These are phyloP conservation scores for Talaromyces sp. DNA, from an alignment of 2,329 filamentous ascomycete species.

Conservation along the genomic window DNA sequence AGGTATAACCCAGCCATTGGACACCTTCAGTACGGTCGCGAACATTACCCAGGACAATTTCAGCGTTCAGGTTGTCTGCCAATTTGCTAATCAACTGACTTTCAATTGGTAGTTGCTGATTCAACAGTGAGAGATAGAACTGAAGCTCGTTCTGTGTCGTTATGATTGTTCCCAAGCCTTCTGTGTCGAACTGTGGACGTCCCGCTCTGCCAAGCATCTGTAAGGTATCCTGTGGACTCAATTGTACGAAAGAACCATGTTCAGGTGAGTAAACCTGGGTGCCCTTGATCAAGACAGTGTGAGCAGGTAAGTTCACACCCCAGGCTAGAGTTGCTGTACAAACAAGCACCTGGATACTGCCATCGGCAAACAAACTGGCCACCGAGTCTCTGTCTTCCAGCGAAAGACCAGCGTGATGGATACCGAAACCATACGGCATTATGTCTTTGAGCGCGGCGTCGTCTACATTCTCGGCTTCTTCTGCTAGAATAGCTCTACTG, in stretches of 20 bases:
- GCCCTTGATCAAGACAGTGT: slow-evolving; percentile 98
- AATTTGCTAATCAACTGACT: slow-evolving; percentile 91
- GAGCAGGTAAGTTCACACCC: slow-evolving; percentile 97
- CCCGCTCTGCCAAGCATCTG: slow-evolving; percentile 98
- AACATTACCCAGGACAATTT: slow-evolving; percentile 91
- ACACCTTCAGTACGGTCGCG: slow-evolving; percentile 90
- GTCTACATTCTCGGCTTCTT: slow-evolving; percentile 76
- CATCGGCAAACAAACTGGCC: slow-evolving; percentile 88
- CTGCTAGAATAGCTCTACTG: slow-evolving; percentile 79
- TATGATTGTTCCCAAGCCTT: slow-evolving; percentile 97
- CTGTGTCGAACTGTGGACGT: slow-evolving; percentile 93
- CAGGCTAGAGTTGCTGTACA: slow-evolving; percentile 97
- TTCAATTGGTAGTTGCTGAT: slow-evolving; percentile 96
- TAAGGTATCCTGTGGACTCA: slow-evolving; percentile 94
- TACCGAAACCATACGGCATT: slow-evolving; percentile 93
- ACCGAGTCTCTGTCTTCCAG: slow-evolving; percentile 92
- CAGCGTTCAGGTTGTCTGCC: slow-evolving; percentile 93
- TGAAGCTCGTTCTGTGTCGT: slow-evolving; percentile 93
- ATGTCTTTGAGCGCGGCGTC: slow-evolving; percentile 91
- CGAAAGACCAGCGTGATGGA: slow-evolving; percentile 97
- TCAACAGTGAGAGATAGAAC: slow-evolving; percentile 93
- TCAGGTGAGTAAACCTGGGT: slow-evolving; percentile 98
- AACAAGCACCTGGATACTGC: slow-evolving; percentile 89
- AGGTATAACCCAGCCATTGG: slow-evolving; percentile 98
- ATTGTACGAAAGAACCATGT: slow-evolving; percentile 96